Conservation (phyloP, 371 early-diverging fungal species). For the Mortierella sp. region DNA sequence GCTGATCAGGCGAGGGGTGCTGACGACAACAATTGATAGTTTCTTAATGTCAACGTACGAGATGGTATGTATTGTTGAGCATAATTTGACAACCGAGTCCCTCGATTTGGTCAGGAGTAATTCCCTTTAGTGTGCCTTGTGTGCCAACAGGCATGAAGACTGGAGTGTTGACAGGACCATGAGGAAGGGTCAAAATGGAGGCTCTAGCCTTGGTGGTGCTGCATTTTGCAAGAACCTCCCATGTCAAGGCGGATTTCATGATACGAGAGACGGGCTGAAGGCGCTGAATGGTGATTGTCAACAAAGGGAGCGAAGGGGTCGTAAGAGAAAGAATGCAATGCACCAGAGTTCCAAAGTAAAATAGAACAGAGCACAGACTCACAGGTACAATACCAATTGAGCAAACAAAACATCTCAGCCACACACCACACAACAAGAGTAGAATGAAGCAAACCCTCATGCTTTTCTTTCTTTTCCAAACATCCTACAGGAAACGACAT, state of each 20-base stretch:
- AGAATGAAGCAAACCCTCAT: too few relatives aligned
- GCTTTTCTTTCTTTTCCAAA: background rate
- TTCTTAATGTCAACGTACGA: slow-evolving; percentile 61
- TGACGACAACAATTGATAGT: background rate
- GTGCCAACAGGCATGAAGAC: slow-evolving; percentile 99
- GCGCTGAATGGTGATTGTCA: slow-evolving; percentile 48
- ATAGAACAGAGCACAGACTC: background rate
- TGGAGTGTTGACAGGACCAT: slow-evolving; percentile 89
- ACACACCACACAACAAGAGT: too few relatives aligned
- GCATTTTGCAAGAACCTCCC: slow-evolving; percentile 82
- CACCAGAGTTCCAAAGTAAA: background rate
- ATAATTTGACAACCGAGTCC: slow-evolving; percentile 93
- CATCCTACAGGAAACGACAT: background rate
- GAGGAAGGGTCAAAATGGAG: slow-evolving; percentile 84
- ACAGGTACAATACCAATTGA: background rate
- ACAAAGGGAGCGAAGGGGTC: background rate
- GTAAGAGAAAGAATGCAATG: background rate
- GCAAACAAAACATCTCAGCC: slow-evolving; percentile 8
- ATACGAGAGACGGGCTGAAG: slow-evolving; percentile 39
- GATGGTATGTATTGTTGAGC: slow-evolving; percentile 94
- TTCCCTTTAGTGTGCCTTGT: slow-evolving; percentile 94
- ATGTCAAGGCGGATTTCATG: slow-evolving; percentile 74
- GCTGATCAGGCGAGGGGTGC: background rate
- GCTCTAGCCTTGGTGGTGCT: slow-evolving; percentile 93
- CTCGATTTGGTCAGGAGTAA: slow-evolving; percentile 83